Conservation (phyloP, 352 stramenopile species). For the Phytophthora pluvialis region DNA sequence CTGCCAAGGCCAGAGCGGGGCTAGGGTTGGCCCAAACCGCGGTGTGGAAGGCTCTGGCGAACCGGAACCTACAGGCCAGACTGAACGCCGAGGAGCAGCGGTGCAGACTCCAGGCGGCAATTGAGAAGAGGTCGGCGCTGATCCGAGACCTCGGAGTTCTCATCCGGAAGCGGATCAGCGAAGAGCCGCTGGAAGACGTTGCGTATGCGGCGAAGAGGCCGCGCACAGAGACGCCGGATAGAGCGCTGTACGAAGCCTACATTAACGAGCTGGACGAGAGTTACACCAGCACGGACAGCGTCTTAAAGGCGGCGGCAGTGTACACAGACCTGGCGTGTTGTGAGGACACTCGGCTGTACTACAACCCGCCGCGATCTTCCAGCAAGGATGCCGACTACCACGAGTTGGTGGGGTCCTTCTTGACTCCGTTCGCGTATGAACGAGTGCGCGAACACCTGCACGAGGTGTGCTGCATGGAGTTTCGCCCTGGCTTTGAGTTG, state of each 20-base stretch:
- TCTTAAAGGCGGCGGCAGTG: constrained; percentile 13
- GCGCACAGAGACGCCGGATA: constrained; percentile 22
- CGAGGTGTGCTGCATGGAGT: constrained; percentile 16
- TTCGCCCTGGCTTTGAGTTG: constrained; percentile 13
- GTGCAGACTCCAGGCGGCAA: constrained; percentile 13
- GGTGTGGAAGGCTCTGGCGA: constrained; percentile 38
- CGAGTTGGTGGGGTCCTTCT: constrained; percentile 22
- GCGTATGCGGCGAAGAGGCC: constrained; percentile 8
- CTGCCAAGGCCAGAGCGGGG: constrained; percentile 1
- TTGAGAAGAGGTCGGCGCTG: constrained; percentile 19
- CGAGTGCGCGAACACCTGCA: constrained; percentile 4
- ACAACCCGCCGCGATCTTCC: background rate
- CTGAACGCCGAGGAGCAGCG: constrained; percentile 28
- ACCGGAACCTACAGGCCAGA: constrained; percentile 24
- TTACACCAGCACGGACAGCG: constrained; percentile 32
- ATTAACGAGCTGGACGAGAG: constrained; percentile 35
- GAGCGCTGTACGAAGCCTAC: constrained; percentile 29
- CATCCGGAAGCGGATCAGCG: constrained; percentile 30
- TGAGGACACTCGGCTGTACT: constrained; percentile 1
- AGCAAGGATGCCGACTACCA: constrained; percentile 16
- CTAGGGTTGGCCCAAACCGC: background rate
- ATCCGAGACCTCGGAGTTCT: constrained; percentile 25
- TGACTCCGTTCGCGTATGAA: constrained; percentile 30
- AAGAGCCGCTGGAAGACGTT: constrained; percentile 16
- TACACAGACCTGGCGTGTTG: background rate